phyloP scores from a whole-genome alignment of 2,329 filamentous ascomycete species.

The Fusarium avenaceum region DNA sequence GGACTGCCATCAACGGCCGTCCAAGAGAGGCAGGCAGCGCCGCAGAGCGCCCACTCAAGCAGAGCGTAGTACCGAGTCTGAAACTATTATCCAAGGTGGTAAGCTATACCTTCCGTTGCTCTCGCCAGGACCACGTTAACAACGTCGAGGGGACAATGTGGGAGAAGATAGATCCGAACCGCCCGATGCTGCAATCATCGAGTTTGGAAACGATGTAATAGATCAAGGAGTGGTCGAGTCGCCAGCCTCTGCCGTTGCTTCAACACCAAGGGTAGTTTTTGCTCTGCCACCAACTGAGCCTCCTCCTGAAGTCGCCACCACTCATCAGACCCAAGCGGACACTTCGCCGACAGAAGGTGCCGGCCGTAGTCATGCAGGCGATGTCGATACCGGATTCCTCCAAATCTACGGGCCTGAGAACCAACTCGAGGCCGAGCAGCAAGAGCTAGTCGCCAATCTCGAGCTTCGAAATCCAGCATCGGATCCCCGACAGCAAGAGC shows the following conservation, averaged over 20 bases:
- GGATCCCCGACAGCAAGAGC: conserved; percentile 39
- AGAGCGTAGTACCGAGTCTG: conserved; percentile 4
- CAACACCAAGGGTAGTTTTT: conserved; percentile 8
- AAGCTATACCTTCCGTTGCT: too few species aligned
- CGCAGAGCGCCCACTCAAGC: neutral
- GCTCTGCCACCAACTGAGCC: neutral
- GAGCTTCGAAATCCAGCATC: conserved; percentile 41
- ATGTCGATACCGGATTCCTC: conserved; percentile 54
- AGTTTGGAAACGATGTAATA: too few species aligned
- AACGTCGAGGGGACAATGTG: too few species aligned
- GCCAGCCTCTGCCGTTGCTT: too few species aligned
- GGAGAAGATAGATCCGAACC: too few species aligned
- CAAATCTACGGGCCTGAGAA: conserved; percentile 54
- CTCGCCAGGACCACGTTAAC: too few species aligned
- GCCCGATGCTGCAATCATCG: too few species aligned
- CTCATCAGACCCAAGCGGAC: conserved; percentile 30
- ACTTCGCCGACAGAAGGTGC: conserved; percentile 39
- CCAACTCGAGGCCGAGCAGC: conserved; percentile 49
- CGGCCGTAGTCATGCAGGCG: conserved; percentile 48
- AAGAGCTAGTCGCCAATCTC: conserved; percentile 49
- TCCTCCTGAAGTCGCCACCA: neutral
- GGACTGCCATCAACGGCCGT: conserved; percentile 50
- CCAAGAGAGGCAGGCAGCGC: conserved; percentile 48
- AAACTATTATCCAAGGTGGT: neutral
- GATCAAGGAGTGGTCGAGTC: too few species aligned